Percentiles rank a stretch among this genome's conserved stretches.
These are phyloP conservation scores for Skeletonema tropicum DNA, from an alignment of 108 stramenopile genomes.

Conservation along the genomic window DNA sequence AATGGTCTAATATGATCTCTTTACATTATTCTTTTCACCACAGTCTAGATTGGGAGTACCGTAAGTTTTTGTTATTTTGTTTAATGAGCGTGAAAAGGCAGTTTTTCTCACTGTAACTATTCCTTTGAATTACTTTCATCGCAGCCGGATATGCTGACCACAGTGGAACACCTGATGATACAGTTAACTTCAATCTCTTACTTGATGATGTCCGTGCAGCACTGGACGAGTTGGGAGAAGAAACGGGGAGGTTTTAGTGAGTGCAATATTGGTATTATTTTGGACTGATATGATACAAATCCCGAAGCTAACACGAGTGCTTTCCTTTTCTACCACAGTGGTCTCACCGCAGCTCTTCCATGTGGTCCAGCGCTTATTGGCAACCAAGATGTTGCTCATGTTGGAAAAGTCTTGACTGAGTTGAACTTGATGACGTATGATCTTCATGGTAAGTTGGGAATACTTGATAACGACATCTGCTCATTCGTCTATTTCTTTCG, in stretches of 20 bases:
- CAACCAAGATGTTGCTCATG: slow-evolving; percentile 44
- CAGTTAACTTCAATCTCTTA: slow-evolving; percentile 27
- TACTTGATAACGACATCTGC: too few relatives aligned
- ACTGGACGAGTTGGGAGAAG: slow-evolving; percentile 21
- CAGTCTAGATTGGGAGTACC: not conserved
- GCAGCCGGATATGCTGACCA: slow-evolving; percentile 14
- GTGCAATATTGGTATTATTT: not conserved
- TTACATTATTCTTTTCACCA: too few relatives aligned
- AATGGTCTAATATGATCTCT: too few relatives aligned
- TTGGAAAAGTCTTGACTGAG: slow-evolving; percentile 26
- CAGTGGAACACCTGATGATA: slow-evolving; percentile 29
- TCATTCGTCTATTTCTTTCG: too few relatives aligned
- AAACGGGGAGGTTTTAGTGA: slow-evolving; percentile 25
- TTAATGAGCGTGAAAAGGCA: not conserved
- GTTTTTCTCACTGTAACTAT: not conserved
- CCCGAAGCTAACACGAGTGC: not conserved
- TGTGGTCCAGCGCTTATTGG: slow-evolving; percentile 40
- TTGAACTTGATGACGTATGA: slow-evolving; percentile 47
- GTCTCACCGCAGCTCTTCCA: slow-evolving; percentile 34
- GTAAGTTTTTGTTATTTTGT: not conserved
- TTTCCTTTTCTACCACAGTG: slow-evolving; percentile 1
- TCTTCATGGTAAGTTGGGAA: slow-evolving; percentile 33
- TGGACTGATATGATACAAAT: slow-evolving; percentile 7
- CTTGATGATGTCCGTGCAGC: slow-evolving; percentile 28
- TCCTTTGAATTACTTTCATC: not conserved